phyloP scores from a whole-genome alignment of 441 rosid species.

The Iberis amara region DNA sequence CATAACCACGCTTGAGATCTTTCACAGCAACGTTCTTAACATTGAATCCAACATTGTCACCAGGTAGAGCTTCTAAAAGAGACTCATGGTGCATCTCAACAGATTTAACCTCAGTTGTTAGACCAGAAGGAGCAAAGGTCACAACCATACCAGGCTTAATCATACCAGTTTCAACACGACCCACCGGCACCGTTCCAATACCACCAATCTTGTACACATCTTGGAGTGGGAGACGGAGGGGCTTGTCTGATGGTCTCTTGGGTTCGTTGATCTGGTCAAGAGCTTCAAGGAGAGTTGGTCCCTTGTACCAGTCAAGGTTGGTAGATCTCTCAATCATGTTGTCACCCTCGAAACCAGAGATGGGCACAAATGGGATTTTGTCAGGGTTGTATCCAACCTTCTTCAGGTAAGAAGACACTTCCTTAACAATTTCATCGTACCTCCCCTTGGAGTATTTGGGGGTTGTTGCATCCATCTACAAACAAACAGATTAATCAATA shows the following conservation, averaged over 20 bases:
- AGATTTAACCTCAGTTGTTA: constrained; percentile 62
- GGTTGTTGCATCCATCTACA: constrained; percentile 74
- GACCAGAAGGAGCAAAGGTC: constrained; percentile 52
- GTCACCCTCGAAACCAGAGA: constrained; percentile 75
- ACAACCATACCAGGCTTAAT: constrained; percentile 62
- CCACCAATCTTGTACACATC: constrained; percentile 78
- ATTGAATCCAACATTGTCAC: constrained; percentile 67
- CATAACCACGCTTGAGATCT: constrained; percentile 79
- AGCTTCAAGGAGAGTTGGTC: constrained; percentile 63
- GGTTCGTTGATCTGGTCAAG: constrained; percentile 65
- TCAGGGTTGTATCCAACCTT: constrained; percentile 78
- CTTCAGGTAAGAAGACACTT: constrained; percentile 65
- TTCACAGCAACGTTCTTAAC: constrained; percentile 80
- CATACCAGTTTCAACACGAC: constrained; percentile 54
- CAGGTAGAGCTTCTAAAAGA: constrained; percentile 54
- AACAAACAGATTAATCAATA: neutral
- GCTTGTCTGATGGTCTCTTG: constrained; percentile 74
- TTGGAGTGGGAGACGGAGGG: constrained; percentile 74
- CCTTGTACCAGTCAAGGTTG: constrained; percentile 82
- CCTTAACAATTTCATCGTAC: constrained; percentile 64
- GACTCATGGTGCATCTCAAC: constrained; percentile 68
- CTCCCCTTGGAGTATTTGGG: constrained; percentile 49
- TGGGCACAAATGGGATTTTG: constrained; percentile 66
- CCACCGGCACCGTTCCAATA: constrained; percentile 63
- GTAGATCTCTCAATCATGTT: constrained; percentile 73